phyloP scores from a whole-genome alignment of 2,329 filamentous ascomycete species.

The Paecilomyces sp. region DNA sequence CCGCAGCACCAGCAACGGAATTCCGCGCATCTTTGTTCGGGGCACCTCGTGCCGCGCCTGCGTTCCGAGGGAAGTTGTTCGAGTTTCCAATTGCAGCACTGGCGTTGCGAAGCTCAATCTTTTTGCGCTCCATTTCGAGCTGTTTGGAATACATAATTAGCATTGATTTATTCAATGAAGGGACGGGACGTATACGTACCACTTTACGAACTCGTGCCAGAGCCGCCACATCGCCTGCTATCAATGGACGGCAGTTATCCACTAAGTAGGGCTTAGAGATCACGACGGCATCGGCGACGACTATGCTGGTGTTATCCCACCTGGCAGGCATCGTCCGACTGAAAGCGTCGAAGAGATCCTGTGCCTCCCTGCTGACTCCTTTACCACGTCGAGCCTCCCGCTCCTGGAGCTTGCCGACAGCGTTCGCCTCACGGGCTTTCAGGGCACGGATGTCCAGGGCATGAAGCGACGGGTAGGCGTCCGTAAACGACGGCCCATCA shows the following conservation, averaged over 20 bases:
- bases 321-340: constrained; percentile 53
- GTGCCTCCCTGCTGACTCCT: constrained; percentile 54
- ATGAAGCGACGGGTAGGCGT: constrained; percentile 37
- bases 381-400: constrained; percentile 52
- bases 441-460: constrained; percentile 49
- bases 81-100: constrained; percentile 29
- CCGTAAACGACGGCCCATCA: constrained; percentile 38
- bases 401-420: constrained; percentile 50
- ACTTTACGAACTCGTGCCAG: constrained; percentile 41
- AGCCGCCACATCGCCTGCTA: constrained; percentile 34
- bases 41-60: neutral
- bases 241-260: constrained; percentile 44
- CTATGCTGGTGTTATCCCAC: constrained; percentile 53
- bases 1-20: constrained; percentile 7
- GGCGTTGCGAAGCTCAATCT: constrained; percentile 37
- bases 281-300: constrained; percentile 54
- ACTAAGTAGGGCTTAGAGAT: constrained; percentile 52
- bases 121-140: constrained; percentile 44
- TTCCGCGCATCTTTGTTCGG: constrained; percentile 9
- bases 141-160: constrained; percentile 9
- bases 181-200: constrained; percentile 26
- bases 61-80: constrained; percentile 16
- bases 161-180: neutral
- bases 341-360: constrained; percentile 57
- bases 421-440: constrained; percentile 48